Evolutionary conservation across 192 early-diverging fungal species (phyloP), one percentile per base, ranked within the genome.

Genomic region (Gamsiella multidivaricata): DNA sequence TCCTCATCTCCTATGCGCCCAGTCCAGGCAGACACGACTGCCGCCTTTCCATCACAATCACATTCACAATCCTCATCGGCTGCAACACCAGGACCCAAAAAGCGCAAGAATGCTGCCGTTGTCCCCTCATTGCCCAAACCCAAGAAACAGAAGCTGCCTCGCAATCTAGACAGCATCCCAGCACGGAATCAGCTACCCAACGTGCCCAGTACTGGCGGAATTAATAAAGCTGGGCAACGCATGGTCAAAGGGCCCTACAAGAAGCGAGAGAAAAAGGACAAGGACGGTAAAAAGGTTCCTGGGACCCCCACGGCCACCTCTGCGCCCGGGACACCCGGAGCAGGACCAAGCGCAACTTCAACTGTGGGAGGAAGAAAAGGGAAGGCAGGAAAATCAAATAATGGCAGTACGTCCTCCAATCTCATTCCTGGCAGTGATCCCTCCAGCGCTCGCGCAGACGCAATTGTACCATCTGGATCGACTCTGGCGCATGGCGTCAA

Each of bases 181-280:
- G 58, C 73, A 0, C 47, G 73, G 0, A 76, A 76, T 12, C 47
- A 61, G 36, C 33, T 76, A 4, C 73, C 73, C 8, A 57, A 76
- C 43, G 73, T 57, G 7, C 73, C 73, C 15, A 37, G 39, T 18
- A 53, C 43, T 0, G 65, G 59, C 1, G 73, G 62, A 0, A 29
- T 54, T 9, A 60, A 34, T 45, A 68, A 68, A 36, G 23, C 73
- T 1, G 73, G 64, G 18, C 64, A 76, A 32, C 58, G 65, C 25
- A 76, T 68, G 64, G 65, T 68, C 1, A 76, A 76, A 26, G 73
- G 73, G 3, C 73, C 73, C 17, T 76, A 76, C 37, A 76, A 76
- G 55, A 76, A 76, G 25, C 64, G 73, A 2, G 73, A 76, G 42
- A 76, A 76, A 42, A 76, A 76, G 26, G 73, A 76, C 22, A 68